Evolutionary conservation across 1,284 basidiomycete genomes (phyloP), one percentile per base, ranked within the genome.

Genomic region (Malassezia restricta): DNA sequence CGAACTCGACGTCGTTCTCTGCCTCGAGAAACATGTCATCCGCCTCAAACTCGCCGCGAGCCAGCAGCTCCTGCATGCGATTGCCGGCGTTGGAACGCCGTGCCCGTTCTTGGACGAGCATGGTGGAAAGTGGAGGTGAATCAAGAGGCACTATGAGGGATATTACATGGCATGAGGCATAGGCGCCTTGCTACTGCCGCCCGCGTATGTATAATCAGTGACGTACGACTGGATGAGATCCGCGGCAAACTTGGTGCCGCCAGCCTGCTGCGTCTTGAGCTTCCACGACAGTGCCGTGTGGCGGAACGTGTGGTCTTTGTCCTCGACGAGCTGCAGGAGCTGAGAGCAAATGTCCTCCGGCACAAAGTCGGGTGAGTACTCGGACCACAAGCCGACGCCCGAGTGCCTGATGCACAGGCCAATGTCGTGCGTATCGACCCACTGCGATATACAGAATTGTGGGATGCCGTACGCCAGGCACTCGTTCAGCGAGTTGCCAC

Each of bases 401-500:
- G 61, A 62, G 28, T 56, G 44, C 30, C 58, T 47, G 5, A 58
- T 54, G 31, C 59, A 54, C 17, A 58, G 50, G 24, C 51, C 64
- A 24, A 60, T 58, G 33, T 65, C 64, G 55, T 65, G 62, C 33
- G 63, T 65, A 40, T 68, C 65, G 14, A 60, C 56, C 64, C 66
- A 68, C 51, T 67, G 65, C 24, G 56, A 56, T 5, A 68, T 41
- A 8, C 65, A 49, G 45, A 68, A 57, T 48, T 68, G 66, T 11
- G 65, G 66, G 14, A 64, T 39, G 29, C 61, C 66, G 49, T 56
- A 62, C 49, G 53, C 57, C 6, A 68, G 49, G 0, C 65, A 63
- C 47, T 68, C 66, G 57, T 68, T 68, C 59, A 64, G 66, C 12
- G 58, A 61, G 52, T 68, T 68, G 42, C 66, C 66, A 9, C 66